phyloP scores from a whole-genome alignment of 2,329 filamentous ascomycete species.

The Alternaria atra region DNA sequence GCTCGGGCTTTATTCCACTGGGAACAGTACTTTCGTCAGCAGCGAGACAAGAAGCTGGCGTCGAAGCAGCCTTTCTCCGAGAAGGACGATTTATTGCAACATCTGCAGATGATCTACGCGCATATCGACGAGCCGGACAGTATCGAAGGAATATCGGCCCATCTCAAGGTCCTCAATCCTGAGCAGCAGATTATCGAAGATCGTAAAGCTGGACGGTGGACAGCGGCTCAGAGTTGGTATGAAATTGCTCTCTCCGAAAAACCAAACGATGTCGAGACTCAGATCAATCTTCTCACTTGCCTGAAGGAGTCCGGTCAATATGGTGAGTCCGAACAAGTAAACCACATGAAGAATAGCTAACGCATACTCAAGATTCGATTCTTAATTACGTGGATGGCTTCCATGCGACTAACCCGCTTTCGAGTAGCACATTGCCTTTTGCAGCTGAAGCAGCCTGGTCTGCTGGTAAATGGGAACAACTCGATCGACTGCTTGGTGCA shows the following conservation, averaged over 20 bases:
- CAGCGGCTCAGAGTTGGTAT: slow-evolving; percentile 96
- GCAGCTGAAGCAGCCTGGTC: slow-evolving; percentile 94
- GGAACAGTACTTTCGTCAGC: slow-evolving; percentile 83
- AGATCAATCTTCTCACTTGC: slow-evolving; percentile 85
- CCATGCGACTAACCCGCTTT: slow-evolving; percentile 51
- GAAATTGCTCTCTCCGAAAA: slow-evolving; percentile 85
- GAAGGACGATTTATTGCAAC: slow-evolving; percentile 72
- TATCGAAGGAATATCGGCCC: slow-evolving; percentile 90
- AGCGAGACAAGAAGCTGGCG: slow-evolving; percentile 51
- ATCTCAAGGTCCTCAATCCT: slow-evolving; percentile 85
- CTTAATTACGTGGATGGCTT: slow-evolving; percentile 88
- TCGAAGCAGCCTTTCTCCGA: slow-evolving; percentile 62
- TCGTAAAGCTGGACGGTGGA: slow-evolving; percentile 91
- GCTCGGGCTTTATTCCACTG: slow-evolving; percentile 92
- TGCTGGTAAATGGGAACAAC: slow-evolving; percentile 79
- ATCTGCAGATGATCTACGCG: slow-evolving; percentile 91
- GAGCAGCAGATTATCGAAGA: slow-evolving; percentile 94
- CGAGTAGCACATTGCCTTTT: slow-evolving; percentile 73
- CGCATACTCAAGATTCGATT: slow-evolving; percentile 70
- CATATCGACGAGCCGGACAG: slow-evolving; percentile 98
- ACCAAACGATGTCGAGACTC: slow-evolving; percentile 78
- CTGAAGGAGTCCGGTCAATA: slow-evolving; percentile 96
- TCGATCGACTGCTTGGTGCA: slow-evolving; percentile 68
- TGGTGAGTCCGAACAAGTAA: slow-evolving; percentile 61
- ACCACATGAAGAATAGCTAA: slow-evolving; percentile 27